Percentiles rank a stretch among this genome's conserved stretches.
phyloP scores from a whole-genome alignment of 148 eudicot species.

The Limonium bicolor region DNA sequence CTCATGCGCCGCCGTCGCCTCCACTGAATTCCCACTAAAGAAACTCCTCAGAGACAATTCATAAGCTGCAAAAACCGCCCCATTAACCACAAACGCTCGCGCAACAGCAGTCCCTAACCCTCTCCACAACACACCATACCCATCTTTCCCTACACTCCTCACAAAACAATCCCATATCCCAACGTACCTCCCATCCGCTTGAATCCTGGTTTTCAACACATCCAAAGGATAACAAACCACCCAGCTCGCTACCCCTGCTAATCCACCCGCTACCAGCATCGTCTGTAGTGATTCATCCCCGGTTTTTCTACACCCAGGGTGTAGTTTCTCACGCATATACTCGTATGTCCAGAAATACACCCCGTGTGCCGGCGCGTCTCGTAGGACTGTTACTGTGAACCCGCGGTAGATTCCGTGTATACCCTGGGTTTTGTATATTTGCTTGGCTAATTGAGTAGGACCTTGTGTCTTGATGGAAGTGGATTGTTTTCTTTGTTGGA shows the following conservation, averaged over 20 bases:
- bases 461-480: slow-evolving; percentile 24
- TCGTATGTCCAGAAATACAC: slow-evolving; percentile 80
- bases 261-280: slow-evolving; percentile 79
- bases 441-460: slow-evolving; percentile 37
- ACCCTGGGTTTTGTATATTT: slow-evolving; percentile 43
- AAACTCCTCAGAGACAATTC: slow-evolving; percentile 67
- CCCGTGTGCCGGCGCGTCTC: slow-evolving; percentile 85
- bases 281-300: slow-evolving; percentile 62
- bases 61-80: slow-evolving; percentile 71
- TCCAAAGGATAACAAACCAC: slow-evolving; percentile 68
- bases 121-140: slow-evolving; percentile 50
- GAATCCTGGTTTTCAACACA: slow-evolving; percentile 67
- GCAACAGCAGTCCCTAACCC: slow-evolving; percentile 74
- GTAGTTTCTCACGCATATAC: slow-evolving; percentile 49
- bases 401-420: slow-evolving; percentile 63
- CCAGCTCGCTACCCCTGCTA: slow-evolving; percentile 90
- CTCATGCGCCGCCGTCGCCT: slow-evolving; percentile 8
- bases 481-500: slow-evolving; percentile 16
- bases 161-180: slow-evolving; percentile 65
- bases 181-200: slow-evolving; percentile 32
- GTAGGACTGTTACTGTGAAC: slow-evolving; percentile 47
- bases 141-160: slow-evolving; percentile 53
- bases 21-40: slow-evolving; percentile 12
- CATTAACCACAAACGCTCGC: slow-evolving; percentile 83
- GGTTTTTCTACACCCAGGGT: slow-evolving; percentile 66